Percentiles rank a stretch among this genome's conserved stretches.
Conservation (phyloP, 2,329 filamentous ascomycete species). For the Pseudopyricularia javanii region DNA sequence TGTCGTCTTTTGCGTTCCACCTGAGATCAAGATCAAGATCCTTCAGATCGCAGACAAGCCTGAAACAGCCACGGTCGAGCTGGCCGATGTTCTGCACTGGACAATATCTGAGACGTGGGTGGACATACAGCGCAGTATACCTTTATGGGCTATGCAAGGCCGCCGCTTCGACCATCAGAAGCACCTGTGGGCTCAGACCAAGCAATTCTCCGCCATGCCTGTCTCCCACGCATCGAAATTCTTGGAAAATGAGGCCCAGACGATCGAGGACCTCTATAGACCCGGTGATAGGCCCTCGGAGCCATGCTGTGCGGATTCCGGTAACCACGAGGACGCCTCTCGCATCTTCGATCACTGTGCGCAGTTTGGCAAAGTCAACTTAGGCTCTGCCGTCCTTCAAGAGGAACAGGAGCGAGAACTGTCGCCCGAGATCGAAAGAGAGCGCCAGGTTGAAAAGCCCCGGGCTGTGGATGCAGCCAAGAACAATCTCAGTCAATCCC, state of each 20-base stretch:
- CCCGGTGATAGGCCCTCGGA: slow-evolving; percentile 12
- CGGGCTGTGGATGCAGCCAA: slow-evolving; percentile 18
- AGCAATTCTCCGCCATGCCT: slow-evolving; percentile 8
- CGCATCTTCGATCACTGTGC: background rate
- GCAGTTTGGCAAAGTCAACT: background rate
- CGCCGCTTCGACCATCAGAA: slow-evolving; percentile 30
- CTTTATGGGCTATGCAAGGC: slow-evolving; percentile 51
- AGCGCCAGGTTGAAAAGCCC: slow-evolving; percentile 41
- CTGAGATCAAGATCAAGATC: slow-evolving; percentile 47
- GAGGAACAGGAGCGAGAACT: slow-evolving; percentile 63
- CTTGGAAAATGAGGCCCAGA: slow-evolving; percentile 41
- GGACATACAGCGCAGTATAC: slow-evolving; percentile 29
- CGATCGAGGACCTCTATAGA: slow-evolving; percentile 37
- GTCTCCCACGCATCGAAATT: slow-evolving; percentile 20
- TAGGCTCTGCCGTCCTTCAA: slow-evolving; percentile 10
- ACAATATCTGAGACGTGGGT: slow-evolving; percentile 38
- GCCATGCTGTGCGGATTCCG: background rate
- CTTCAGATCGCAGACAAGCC: slow-evolving; percentile 9
- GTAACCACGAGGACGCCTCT: background rate
- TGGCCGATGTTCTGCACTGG: slow-evolving; percentile 47
- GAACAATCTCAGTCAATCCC: slow-evolving; percentile 29
- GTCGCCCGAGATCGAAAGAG: slow-evolving; percentile 48
- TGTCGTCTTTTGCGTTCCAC: slow-evolving; percentile 45
- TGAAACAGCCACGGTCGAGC: slow-evolving; percentile 19
- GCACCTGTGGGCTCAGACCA: slow-evolving; percentile 17